A percentile compares a stretch with the other conserved stretches of the same genome.
Conservation (phyloP, 257 asterid genomes). For the Nicotiana tabacum region DNA sequence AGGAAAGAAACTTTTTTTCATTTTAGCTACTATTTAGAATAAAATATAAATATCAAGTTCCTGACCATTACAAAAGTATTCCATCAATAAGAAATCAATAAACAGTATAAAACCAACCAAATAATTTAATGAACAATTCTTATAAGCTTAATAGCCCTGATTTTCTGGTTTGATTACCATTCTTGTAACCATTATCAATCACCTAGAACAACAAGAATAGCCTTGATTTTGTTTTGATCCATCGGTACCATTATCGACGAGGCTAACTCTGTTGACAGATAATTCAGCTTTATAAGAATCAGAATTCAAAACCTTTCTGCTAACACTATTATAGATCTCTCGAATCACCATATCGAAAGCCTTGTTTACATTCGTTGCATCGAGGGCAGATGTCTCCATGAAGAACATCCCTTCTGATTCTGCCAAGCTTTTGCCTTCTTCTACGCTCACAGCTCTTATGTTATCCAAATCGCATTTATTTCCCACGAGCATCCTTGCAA, state of each 20-base stretch:
- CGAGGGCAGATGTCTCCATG: constrained; percentile 67
- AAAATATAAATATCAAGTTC: neutral
- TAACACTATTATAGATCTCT: constrained; percentile 51
- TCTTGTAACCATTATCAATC: constrained; percentile 4
- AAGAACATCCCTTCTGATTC: constrained; percentile 60
- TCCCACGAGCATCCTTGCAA: constrained; percentile 59
- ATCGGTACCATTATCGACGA: constrained; percentile 33
- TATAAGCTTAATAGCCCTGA: neutral
- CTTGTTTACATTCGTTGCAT: constrained; percentile 47
- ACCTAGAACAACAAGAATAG: constrained; percentile 53
- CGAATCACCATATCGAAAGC: constrained; percentile 53
- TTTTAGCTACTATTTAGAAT: neutral
- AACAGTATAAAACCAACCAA: neutral
- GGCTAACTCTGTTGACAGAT: constrained; percentile 50
- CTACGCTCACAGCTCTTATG: constrained; percentile 48
- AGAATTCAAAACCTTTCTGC: constrained; percentile 65
- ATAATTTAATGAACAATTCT: constrained; percentile 8
- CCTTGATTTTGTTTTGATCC: constrained; percentile 37
- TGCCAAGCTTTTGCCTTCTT: constrained; percentile 56
- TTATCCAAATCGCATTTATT: constrained; percentile 50
- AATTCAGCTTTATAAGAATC: constrained; percentile 56
- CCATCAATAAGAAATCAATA: neutral
- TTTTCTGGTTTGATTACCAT: too few relatives aligned
- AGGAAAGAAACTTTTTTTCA: neutral
- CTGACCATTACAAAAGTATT: constrained; percentile 1